A percentile compares a stretch with the other conserved stretches of the same genome.
Evolutionary conservation across 371 early-diverging fungal species (phyloP).

Genomic region (Mucor indicus): DNA sequence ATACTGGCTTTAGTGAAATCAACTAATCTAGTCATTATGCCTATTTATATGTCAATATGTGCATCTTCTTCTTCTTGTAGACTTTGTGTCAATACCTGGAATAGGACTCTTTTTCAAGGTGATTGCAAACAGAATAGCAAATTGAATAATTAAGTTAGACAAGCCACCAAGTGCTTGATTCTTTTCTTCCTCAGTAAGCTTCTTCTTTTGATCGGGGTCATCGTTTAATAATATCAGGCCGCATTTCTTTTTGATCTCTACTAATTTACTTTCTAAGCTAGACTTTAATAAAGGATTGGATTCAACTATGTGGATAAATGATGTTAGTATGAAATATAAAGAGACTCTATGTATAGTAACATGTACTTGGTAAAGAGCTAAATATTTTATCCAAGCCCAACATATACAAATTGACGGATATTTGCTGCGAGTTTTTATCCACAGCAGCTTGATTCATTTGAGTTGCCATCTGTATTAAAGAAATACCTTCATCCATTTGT

Average conservation of each 20-base stretch:
- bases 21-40: slow-evolving; percentile 5
- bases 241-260: slow-evolving; percentile 22
- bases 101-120: slow-evolving; percentile 68
- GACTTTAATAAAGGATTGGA: slow-evolving; percentile 42
- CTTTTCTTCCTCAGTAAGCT: slow-evolving; percentile 5
- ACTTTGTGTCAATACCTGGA: too few species aligned
- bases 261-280: slow-evolving; percentile 38
- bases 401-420: slow-evolving; percentile 52
- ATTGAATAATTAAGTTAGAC: slow-evolving; percentile 47
- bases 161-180: slow-evolving; percentile 18
- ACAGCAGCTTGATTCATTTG: slow-evolving; percentile 40
- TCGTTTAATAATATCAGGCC: slow-evolving; percentile 7
- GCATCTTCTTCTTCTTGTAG: too few species aligned
- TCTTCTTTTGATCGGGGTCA: background rate
- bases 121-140: slow-evolving; percentile 54
- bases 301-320: slow-evolving; percentile 29
- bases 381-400: slow-evolving; percentile 50
- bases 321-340: background rate
- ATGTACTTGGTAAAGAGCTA: slow-evolving; percentile 51
- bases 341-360: background rate
- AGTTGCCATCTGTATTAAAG: slow-evolving; percentile 46
- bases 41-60: background rate
- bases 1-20: slow-evolving; percentile 20
- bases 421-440: slow-evolving; percentile 30
- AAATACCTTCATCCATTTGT: slow-evolving; percentile 47